Evolutionary conservation across 2,329 filamentous ascomycete genomes (phyloP), one percentile per base, ranked within the genome.

Genomic region (Pestalotiopsis sp.): DNA sequence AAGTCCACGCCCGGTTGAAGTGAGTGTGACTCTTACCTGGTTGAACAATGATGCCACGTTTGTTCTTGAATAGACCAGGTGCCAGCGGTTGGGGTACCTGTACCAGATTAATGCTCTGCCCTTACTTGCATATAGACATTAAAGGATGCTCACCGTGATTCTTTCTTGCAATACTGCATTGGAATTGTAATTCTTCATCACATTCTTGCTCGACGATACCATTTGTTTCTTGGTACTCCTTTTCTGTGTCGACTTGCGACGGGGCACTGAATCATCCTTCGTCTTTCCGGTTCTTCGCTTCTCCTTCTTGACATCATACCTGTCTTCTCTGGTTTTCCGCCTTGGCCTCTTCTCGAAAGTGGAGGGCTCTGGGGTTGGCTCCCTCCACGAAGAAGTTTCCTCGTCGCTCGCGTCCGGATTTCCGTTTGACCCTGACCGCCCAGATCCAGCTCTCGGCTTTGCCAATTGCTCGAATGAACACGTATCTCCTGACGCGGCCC

Each of bases 151-250:
- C 74, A 88, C 87, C 17, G 86, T 88, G 65, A 89, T 77, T 10
- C 85, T 82, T n/a, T 82, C 78, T 62, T 81, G 81, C 11, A 82
- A 76, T 56, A 91, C 82, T 64, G 84, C 84, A 3, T 82, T 76
- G 1, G 89, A 89, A 13, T 79, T 79, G 69, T 91, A 92, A 22
- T 84, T 84, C 6, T 81, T 76, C 76, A 89, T 84, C 7, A 90
- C 79, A 55, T 85, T 83, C 65, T 81, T 81, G 14, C 81, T 76
- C 0, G 80, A 80, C 5, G 75, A 73, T 44, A 81, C 68, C 13
- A 65, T 72, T n/a, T 76, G 75, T 40, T 75, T 78, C 40, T 73
- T 73, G 30, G 69, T 73, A 26, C 70, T 64, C 39, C 70, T 74
- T 59, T 69, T 72, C 30, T 66, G 65, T 64, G 60, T 74, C 20